These are phyloP conservation scores for Fusarium napiforme DNA, from an alignment of 2,329 filamentous ascomycete genomes.

Conservation along the genomic window DNA sequence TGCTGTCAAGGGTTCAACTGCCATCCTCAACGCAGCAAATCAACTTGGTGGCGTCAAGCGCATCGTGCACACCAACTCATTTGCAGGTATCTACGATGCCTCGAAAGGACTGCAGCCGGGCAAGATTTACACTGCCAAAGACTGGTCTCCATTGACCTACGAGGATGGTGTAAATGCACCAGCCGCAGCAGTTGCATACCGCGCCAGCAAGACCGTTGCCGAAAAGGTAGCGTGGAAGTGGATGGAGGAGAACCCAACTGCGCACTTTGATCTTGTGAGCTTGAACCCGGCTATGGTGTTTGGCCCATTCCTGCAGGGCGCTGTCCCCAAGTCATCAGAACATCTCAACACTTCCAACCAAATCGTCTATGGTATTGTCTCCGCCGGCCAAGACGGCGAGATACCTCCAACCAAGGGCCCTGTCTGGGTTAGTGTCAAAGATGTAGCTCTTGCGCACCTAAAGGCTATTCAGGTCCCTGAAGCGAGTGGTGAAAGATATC, in stretches of 20 bases:
- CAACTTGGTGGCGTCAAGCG: neutral
- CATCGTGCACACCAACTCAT: constrained; percentile 10
- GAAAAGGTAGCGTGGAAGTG: constrained; percentile 12
- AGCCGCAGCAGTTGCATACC: neutral
- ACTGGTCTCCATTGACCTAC: constrained; percentile 7
- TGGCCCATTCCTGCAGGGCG: neutral
- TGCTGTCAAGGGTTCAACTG: constrained; percentile 2
- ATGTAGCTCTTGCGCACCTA: constrained; percentile 3
- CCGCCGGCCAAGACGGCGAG: neutral
- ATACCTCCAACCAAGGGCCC: neutral
- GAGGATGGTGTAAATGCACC: constrained; percentile 6
- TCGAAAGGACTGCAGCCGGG: neutral
- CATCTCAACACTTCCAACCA: constrained; percentile 14
- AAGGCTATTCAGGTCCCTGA: constrained; percentile 4
- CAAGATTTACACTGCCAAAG: neutral
- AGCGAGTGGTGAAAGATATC: constrained; percentile 6
- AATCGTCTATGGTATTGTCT: neutral
- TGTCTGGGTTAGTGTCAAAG: constrained; percentile 9
- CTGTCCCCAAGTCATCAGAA: neutral
- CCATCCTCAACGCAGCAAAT: neutral
- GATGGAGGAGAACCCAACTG: neutral
- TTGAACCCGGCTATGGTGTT: constrained; percentile 15
- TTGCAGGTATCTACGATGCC: constrained; percentile 15
- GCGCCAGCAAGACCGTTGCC: constrained; percentile 4
- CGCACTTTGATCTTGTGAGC: neutral